These are phyloP conservation scores for Penicillium sp. DNA, from an alignment of 2,329 filamentous ascomycete species.

Conservation along the genomic window DNA sequence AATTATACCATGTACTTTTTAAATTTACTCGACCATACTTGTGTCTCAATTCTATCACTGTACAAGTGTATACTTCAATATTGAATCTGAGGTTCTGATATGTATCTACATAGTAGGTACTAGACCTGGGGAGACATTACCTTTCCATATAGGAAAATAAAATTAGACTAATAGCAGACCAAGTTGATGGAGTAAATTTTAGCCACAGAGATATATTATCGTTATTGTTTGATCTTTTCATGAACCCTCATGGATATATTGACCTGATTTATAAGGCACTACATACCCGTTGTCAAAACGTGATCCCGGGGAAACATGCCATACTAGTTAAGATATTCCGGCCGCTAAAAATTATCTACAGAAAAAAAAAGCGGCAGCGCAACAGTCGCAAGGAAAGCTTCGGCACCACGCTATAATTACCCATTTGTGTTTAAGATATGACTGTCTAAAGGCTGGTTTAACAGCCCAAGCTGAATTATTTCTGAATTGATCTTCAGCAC, in stretches of 20 bases:
- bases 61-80: neutral
- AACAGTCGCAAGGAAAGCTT: slow-evolving; percentile 19
- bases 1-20: no score
- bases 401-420: slow-evolving; percentile 13
- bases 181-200: no score
- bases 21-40: neutral
- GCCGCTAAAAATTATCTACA: slow-evolving; percentile 31
- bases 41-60: neutral
- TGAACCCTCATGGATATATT: neutral
- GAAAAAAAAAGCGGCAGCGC: slow-evolving; percentile 29
- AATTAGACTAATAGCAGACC: no score
- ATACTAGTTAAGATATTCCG: slow-evolving; percentile 25
- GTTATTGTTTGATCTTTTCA: neutral
- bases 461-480: slow-evolving; percentile 14
- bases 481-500: slow-evolving; percentile 16
- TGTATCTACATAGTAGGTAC: neutral
- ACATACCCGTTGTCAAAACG: neutral
- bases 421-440: slow-evolving; percentile 16
- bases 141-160: neutral
- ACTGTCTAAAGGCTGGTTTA: slow-evolving; percentile 21
- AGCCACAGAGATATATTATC: neutral
- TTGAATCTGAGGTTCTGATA: neutral
- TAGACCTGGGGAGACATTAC: neutral
- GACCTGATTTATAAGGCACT: slow-evolving; percentile 7
- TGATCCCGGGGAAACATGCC: slow-evolving; percentile 8